phyloP scores from a whole-genome alignment of 2,329 filamentous ascomycete genomes.

The Stagonosporopsis rhizophila region DNA sequence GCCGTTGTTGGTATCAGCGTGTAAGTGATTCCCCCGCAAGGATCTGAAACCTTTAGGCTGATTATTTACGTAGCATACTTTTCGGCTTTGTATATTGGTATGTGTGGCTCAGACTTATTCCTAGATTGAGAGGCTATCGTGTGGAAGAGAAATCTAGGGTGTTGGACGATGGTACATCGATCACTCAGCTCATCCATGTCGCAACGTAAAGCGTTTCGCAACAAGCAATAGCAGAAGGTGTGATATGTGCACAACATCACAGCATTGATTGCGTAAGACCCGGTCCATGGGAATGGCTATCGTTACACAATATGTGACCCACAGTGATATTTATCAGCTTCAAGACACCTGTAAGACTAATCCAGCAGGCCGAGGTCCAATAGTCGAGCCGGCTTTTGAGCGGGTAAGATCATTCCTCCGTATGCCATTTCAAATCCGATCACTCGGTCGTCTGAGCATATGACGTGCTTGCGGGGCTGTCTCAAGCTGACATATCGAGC shows the following conservation, averaged over 20 bases:
- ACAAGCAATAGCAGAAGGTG: background rate
- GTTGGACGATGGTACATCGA: constrained; percentile 70
- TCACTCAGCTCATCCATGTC: constrained; percentile 63
- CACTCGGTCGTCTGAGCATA: constrained; percentile 23
- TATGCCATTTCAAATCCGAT: constrained; percentile 30
- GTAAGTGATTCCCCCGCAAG: constrained; percentile 48
- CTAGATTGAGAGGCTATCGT: constrained; percentile 64
- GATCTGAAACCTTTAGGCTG: background rate
- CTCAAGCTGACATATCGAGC: constrained; percentile 33
- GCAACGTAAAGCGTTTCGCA: constrained; percentile 1
- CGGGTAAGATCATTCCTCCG: background rate
- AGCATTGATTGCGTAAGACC: background rate
- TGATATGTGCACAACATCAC: constrained; percentile 2
- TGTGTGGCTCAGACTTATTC: constrained; percentile 68
- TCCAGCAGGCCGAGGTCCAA: background rate
- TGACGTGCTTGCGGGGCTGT: constrained; percentile 46
- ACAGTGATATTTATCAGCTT: constrained; percentile 1
- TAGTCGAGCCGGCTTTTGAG: background rate
- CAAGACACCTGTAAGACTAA: background rate
- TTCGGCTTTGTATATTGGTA: constrained; percentile 73
- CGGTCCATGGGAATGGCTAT: background rate
- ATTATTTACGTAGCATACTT: constrained; percentile 55
- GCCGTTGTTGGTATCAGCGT: constrained; percentile 60
- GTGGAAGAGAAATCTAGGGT: constrained; percentile 68
- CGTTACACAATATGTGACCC: background rate